A percentile compares a stretch with the other conserved stretches of the same genome.
Conservation (phyloP, 768 basidiomycete genomes). For the Chalciporus sphaerocephalus region DNA sequence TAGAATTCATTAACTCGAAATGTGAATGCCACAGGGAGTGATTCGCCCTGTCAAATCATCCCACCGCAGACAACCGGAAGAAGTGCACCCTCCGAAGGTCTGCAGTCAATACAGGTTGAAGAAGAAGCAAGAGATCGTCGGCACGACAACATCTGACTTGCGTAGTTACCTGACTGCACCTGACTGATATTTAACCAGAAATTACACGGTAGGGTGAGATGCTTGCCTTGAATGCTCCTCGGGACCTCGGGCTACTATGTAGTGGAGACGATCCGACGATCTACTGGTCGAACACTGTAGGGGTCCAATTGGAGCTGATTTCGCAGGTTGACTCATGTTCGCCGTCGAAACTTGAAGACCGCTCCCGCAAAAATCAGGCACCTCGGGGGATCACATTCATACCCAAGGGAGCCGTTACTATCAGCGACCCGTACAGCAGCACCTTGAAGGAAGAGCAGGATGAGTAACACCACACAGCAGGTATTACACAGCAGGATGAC, state of each 20-base stretch:
- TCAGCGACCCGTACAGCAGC: too few species aligned
- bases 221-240: constrained; percentile 4
- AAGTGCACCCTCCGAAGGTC: not conserved
- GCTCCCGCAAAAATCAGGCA: too few species aligned
- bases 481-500: not conserved
- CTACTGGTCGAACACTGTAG: not conserved
- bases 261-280: not conserved
- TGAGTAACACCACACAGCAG: not conserved
- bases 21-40: not conserved
- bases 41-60: not conserved
- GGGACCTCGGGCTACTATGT: constrained; percentile 12
- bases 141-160: constrained; percentile 8
- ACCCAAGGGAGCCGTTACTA: too few species aligned
- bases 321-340: not conserved
- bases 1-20: not conserved
- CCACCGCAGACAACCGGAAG: not conserved
- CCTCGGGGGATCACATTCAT: too few species aligned
- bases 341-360: not conserved
- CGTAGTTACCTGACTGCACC: not conserved
- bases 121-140: constrained; percentile 2
- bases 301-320: not conserved
- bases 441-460: not conserved
- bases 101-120: not conserved
- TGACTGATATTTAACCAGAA: too few species aligned
- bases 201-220: not conserved